Conservation (phyloP, 768 basidiomycete genomes). For the Panellus pusillus region DNA sequence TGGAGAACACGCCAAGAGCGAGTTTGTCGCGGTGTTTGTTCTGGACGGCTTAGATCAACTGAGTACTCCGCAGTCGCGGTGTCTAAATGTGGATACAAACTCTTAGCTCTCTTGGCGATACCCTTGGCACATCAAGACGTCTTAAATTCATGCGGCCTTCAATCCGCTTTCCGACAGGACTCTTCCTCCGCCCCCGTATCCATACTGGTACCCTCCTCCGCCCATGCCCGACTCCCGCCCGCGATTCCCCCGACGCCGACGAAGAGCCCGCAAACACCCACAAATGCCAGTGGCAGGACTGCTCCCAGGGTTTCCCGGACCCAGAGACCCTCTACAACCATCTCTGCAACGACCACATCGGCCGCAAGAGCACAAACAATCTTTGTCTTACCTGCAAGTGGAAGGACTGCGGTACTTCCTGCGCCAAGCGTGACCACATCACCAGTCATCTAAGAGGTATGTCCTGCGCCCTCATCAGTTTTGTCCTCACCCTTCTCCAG, state of each 20-base stretch:
- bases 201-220: neutral
- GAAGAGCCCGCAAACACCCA: constrained; percentile 28
- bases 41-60: no score
- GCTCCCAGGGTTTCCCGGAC: constrained; percentile 59
- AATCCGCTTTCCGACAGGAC: constrained; percentile 13
- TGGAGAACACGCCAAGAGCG: no score
- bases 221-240: neutral
- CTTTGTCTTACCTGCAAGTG: constrained; percentile 95
- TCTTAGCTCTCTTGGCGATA: no score
- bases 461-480: constrained; percentile 11
- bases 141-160: no score
- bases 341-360: constrained; percentile 94
- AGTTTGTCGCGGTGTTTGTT: no score
- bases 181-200: constrained; percentile 10
- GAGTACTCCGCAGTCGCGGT: no score
- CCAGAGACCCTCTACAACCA: constrained; percentile 90
- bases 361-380: constrained; percentile 93
- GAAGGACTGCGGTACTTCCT: constrained; percentile 91
- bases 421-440: constrained; percentile 98
- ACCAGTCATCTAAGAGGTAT: constrained; percentile 94
- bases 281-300: constrained; percentile 75
- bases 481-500: constrained; percentile 37
- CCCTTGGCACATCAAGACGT: no score
- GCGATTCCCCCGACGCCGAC: constrained; percentile 17
- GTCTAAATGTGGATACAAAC: no score